Evolutionary conservation across 2,329 filamentous ascomycete genomes (phyloP).

Genomic region (Clonostachys rhizophaga): DNA sequence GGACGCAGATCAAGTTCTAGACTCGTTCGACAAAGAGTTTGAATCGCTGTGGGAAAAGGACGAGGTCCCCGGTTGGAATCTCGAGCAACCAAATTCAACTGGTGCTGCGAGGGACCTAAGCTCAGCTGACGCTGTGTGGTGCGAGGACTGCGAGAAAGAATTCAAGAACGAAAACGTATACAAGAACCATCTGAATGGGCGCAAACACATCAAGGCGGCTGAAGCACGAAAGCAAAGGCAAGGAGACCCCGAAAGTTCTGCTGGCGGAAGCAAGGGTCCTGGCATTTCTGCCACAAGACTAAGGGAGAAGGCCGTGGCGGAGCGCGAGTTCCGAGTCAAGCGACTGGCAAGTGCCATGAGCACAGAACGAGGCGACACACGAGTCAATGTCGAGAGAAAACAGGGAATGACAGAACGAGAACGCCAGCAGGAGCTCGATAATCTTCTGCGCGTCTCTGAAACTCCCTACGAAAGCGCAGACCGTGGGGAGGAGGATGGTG

Average conservation of each 20-base stretch:
- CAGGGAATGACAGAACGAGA: slow-evolving; percentile 98
- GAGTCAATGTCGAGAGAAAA: slow-evolving; percentile 91
- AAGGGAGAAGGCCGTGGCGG: slow-evolving; percentile 87
- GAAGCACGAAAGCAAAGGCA: slow-evolving; percentile 53
- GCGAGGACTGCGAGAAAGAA: slow-evolving; percentile 85
- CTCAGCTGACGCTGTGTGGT: slow-evolving; percentile 71
- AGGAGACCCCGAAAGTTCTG: slow-evolving; percentile 21
- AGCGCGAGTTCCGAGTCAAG: slow-evolving; percentile 79
- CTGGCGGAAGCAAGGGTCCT: slow-evolving; percentile 7
- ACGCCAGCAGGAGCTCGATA: slow-evolving; percentile 88
- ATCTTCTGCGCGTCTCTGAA: slow-evolving; percentile 55
- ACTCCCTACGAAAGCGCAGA: slow-evolving; percentile 38
- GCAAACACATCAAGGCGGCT: slow-evolving; percentile 87
- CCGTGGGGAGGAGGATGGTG: slow-evolving; percentile 69
- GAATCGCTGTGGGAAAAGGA: slow-evolving; percentile 77
- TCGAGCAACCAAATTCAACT: slow-evolving; percentile 38
- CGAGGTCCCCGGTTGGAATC: slow-evolving; percentile 73
- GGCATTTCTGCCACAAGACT: slow-evolving; percentile 46
- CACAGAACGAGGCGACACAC: slow-evolving; percentile 81
- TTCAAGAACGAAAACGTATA: slow-evolving; percentile 96
- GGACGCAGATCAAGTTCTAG: slow-evolving; percentile 74
- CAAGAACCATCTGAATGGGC: slow-evolving; percentile 80
- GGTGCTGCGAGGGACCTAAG: slow-evolving; percentile 17
- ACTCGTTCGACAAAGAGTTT: slow-evolving; percentile 78
- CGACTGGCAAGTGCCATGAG: slow-evolving; percentile 79